A percentile compares a stretch with the other conserved stretches of the same genome.
Conservation (phyloP, 2,329 filamentous ascomycete genomes). For the Cladobotryum protrusum region DNA sequence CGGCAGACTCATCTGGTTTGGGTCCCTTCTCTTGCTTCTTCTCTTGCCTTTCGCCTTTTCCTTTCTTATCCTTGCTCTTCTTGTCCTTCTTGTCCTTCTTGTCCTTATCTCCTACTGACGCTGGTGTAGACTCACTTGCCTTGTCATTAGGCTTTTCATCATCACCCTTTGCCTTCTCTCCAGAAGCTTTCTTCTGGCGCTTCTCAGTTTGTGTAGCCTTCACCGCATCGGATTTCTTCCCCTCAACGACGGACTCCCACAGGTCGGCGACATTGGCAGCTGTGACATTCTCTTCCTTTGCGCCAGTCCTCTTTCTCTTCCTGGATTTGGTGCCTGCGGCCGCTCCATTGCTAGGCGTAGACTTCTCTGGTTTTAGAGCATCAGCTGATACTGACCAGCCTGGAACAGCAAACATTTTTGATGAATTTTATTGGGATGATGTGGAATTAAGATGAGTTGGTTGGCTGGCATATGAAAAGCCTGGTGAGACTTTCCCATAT, state of each 20-base stretch:
- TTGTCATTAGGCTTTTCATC: conserved; percentile 27
- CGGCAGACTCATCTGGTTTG: conserved; percentile 9
- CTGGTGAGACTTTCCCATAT: neutral
- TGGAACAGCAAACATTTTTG: conserved; percentile 79
- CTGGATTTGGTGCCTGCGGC: conserved; percentile 42
- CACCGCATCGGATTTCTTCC: conserved; percentile 38
- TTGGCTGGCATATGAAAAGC: neutral
- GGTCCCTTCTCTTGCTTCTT: conserved; percentile 14
- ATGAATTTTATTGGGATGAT: neutral
- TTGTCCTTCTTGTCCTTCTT: conserved; percentile 37
- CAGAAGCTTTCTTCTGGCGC: conserved; percentile 23
- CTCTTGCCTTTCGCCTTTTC: conserved; percentile 13
- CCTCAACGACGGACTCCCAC: conserved; percentile 75
- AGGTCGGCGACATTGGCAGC: conserved; percentile 67
- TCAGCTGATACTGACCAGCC: conserved; percentile 81
- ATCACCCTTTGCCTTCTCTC: conserved; percentile 19
- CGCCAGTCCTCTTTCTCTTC: conserved; percentile 47
- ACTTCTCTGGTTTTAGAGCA: conserved; percentile 62
- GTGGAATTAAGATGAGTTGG: neutral
- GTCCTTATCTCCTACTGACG: neutral
- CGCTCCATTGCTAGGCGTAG: conserved; percentile 25
- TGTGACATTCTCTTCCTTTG: conserved; percentile 45
- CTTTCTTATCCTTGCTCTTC: conserved; percentile 17
- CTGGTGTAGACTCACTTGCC: conserved; percentile 1
- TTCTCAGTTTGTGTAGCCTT: conserved; percentile 26